Evolutionary conservation across 177 flowering plant genomes (phyloP).

Genomic region (Vitis hybrid): DNA sequence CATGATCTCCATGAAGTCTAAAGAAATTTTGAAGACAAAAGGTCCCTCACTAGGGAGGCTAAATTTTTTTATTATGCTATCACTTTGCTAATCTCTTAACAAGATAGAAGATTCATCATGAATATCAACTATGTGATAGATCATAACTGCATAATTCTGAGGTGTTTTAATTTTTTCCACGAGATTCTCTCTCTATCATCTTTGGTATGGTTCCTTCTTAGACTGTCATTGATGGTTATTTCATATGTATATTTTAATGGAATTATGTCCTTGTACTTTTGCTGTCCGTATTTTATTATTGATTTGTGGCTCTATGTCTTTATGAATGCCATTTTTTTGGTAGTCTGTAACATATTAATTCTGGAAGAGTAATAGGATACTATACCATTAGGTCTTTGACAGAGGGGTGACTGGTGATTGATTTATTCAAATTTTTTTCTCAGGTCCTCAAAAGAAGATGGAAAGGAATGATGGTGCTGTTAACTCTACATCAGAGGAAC

Average conservation of each 20-base stretch:
- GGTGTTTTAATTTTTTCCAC: neutral
- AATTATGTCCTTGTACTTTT: neutral
- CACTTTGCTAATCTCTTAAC: neutral
- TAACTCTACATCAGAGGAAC: conserved; percentile 12
- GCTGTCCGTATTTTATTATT: neutral
- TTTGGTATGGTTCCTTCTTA: no score
- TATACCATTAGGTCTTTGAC: neutral
- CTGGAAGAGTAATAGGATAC: neutral
- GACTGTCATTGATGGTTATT: neutral
- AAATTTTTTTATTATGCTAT: neutral
- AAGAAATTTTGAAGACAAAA: no score
- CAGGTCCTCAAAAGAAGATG: conserved; percentile 45
- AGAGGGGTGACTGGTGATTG: neutral
- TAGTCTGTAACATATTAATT: neutral
- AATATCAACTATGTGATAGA: neutral
- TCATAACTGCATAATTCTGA: neutral
- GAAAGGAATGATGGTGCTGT: conserved; percentile 18
- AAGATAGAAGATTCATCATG: neutral
- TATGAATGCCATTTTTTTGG: no score
- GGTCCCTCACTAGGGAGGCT: no score
- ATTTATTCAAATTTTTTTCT: conserved; percentile 6
- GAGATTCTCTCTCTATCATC: neutral
- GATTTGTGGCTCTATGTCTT: neutral
- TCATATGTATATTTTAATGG: neutral
- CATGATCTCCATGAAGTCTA: no score